Conservation (phyloP, 2,329 filamentous ascomycete genomes). For the Amphichorda felina region DNA sequence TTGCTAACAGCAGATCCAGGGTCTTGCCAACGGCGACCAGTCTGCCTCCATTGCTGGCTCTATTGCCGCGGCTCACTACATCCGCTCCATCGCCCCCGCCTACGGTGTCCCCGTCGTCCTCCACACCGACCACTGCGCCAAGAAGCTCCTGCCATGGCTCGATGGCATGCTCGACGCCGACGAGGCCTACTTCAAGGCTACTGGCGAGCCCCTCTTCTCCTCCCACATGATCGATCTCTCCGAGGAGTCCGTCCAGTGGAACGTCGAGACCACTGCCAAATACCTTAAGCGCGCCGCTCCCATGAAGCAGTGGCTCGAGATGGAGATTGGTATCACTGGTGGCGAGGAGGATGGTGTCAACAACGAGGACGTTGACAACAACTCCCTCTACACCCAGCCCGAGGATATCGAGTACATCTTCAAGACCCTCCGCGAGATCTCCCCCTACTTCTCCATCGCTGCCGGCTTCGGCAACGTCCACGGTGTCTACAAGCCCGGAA, state of each 20-base stretch:
- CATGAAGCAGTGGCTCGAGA: constrained; percentile 99
- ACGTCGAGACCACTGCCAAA: constrained; percentile 82
- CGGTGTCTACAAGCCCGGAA: constrained; percentile 97
- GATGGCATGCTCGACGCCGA: constrained; percentile 93
- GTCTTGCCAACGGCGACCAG: constrained; percentile 70
- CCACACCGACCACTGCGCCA: constrained; percentile 97
- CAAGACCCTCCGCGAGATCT: constrained; percentile 74
- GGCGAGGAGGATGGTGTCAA: constrained; percentile 97
- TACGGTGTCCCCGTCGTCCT: constrained; percentile 90
- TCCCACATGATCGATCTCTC: constrained; percentile 98
- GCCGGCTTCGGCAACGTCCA: constrained; percentile 98
- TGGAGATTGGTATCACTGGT: constrained; percentile 81
- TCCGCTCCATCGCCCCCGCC: constrained; percentile 72
- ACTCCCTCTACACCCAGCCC: constrained; percentile 93
- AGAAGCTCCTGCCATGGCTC: constrained; percentile 98
- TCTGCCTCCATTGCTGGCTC: constrained; percentile 79
- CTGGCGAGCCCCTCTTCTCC: constrained; percentile 87
- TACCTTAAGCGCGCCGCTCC: constrained; percentile 91
- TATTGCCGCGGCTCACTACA: constrained; percentile 85
- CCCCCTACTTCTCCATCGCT: constrained; percentile 94
- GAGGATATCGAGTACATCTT: constrained; percentile 92
- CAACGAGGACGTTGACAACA: constrained; percentile 97
- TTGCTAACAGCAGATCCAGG: constrained; percentile 28
- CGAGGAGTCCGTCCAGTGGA: constrained; percentile 81
- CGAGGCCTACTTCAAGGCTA: constrained; percentile 87